Percentiles rank a stretch among this genome's conserved stretches.
Evolutionary conservation across 192 early-diverging fungal genomes (phyloP).

Genomic region (Borealophlyctis nickersoniae): DNA sequence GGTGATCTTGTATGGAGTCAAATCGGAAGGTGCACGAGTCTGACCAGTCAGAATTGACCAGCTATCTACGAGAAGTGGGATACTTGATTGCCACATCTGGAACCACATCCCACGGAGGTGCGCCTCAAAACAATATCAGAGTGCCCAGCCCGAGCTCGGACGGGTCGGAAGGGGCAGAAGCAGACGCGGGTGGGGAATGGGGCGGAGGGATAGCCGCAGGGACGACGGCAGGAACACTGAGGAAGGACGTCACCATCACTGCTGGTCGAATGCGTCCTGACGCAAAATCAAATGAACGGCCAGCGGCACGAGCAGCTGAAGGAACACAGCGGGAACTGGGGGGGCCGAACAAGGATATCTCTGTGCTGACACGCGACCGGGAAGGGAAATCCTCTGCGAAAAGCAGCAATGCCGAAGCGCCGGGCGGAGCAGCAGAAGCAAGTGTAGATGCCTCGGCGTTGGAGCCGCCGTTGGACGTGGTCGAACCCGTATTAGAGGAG

Average conservation of each 20-base stretch:
- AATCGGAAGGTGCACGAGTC: not conserved
- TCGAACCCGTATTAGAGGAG: no score
- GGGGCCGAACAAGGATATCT: not conserved
- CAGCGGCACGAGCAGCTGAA: not conserved
- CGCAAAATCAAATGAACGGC: not conserved
- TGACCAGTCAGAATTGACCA: no score
- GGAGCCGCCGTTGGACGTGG: no score
- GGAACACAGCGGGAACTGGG: not conserved
- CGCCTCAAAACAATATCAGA: no score
- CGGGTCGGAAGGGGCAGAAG: not conserved
- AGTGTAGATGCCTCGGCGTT: no score
- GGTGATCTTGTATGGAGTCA: not conserved
- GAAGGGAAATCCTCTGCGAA: not conserved
- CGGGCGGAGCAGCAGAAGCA: not conserved
- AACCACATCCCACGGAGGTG: not conserved
- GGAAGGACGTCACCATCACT: not conserved
- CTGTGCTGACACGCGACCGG: not conserved
- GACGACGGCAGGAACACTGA: not conserved
- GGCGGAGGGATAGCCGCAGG: no score
- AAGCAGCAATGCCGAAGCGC: not conserved
- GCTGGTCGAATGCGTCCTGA: not conserved
- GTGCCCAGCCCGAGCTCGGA: not conserved
- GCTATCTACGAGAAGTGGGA: slow-evolving; percentile 47
- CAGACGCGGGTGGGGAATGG: no score
- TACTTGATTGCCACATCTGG: slow-evolving; percentile 32